Percentiles rank a stretch among this genome's conserved stretches.
Evolutionary conservation across 345 rosid species (phyloP).

Genomic region (Dovyalis caffra): DNA sequence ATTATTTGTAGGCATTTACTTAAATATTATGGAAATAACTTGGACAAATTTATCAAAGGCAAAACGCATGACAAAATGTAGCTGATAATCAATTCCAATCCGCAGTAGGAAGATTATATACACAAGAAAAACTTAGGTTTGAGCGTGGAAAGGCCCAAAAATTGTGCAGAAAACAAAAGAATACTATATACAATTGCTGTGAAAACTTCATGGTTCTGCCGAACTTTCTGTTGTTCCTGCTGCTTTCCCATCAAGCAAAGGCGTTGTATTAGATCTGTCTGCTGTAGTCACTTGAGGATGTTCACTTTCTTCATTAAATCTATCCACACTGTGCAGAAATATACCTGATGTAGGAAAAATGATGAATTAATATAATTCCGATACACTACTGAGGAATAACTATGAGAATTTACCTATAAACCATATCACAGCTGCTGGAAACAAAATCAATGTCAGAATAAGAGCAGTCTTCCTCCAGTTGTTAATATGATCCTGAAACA

Average conservation of each 20-base stretch:
- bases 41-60: too few relatives aligned
- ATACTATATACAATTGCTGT: background rate
- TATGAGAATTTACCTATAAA: slow-evolving; percentile 46
- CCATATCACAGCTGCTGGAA: slow-evolving; percentile 90
- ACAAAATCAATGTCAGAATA: slow-evolving; percentile 64
- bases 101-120: background rate
- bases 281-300: slow-evolving; percentile 9
- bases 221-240: slow-evolving; percentile 16
- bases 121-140: background rate
- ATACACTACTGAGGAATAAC: background rate
- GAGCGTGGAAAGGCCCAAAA: background rate
- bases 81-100: background rate
- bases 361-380: background rate
- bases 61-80: too few relatives aligned
- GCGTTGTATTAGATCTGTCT: slow-evolving; percentile 44
- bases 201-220: slow-evolving; percentile 20
- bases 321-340: slow-evolving; percentile 66
- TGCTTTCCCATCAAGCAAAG: slow-evolving; percentile 50
- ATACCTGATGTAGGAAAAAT: slow-evolving; percentile 48
- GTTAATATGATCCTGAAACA: slow-evolving; percentile 62
- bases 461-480: slow-evolving; percentile 90
- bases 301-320: slow-evolving; percentile 61
- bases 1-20: background rate
- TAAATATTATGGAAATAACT: too few relatives aligned
- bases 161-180: background rate